Conservation (phyloP, 176 grass and related monocot species). For the Oryza rufipogon region DNA sequence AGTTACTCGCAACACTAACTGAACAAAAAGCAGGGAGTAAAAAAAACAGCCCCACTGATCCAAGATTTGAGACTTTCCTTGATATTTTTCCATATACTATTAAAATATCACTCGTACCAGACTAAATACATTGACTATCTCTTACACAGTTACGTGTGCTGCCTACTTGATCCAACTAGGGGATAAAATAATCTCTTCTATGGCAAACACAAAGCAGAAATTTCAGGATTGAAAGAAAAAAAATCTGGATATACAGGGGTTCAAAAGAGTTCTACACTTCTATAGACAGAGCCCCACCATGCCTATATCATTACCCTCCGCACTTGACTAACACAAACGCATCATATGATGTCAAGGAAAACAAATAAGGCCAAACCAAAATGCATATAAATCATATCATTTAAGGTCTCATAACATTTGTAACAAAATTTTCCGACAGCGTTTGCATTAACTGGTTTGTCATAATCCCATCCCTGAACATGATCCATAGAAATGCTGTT, state of each 20-base stretch:
- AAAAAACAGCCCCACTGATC: neutral
- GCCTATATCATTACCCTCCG: neutral
- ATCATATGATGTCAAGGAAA: neutral
- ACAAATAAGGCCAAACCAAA: neutral
- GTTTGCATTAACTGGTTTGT: neutral
- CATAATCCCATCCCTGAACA: neutral
- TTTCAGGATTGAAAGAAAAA: neutral
- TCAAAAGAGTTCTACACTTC: neutral
- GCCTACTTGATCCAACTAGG: neutral
- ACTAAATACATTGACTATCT: neutral
- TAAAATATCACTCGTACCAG: neutral
- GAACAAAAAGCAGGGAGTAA: neutral
- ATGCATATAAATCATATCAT: neutral
- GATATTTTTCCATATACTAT: neutral
- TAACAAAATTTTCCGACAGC: neutral
- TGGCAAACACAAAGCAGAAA: neutral
- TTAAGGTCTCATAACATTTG: neutral
- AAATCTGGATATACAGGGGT: too few species aligned
- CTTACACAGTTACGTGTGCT: too few species aligned
- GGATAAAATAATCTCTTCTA: neutral
- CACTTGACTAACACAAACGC: neutral
- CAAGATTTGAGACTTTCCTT: neutral
- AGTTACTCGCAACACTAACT: constrained; percentile 3
- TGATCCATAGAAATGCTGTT: neutral
- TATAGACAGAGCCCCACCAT: neutral